A percentile compares a stretch with the other conserved stretches of the same genome.
phyloP scores from a whole-genome alignment of 805 yeast genomes.

The Teunomyces gatunensis region DNA sequence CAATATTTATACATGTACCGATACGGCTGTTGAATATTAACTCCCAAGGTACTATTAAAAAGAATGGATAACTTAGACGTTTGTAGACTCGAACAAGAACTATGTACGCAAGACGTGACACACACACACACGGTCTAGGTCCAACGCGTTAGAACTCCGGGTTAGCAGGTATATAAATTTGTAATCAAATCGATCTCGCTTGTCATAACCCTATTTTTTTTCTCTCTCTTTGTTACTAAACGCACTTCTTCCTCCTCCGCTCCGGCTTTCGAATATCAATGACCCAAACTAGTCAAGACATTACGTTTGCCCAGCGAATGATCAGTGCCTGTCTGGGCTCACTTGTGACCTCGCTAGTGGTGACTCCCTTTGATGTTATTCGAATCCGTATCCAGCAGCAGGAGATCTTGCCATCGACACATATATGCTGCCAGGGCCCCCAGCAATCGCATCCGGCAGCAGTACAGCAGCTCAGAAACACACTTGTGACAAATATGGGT shows the following conservation, averaged over 20 bases:
- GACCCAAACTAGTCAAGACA: slow-evolving; percentile 11
- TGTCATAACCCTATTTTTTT: neutral
- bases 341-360: slow-evolving; percentile 63
- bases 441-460: slow-evolving; percentile 5
- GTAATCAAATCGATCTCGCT: neutral
- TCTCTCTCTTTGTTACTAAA: neutral
- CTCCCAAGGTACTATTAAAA: neutral
- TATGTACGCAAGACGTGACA: no score
- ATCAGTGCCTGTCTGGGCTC: slow-evolving; percentile 78
- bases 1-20: slow-evolving; percentile 50
- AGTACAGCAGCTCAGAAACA: slow-evolving; percentile 11
- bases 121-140: no score
- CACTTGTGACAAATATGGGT: slow-evolving; percentile 5
- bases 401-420: slow-evolving; percentile 45
- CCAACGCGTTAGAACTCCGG: no score
- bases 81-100: no score
- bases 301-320: slow-evolving; percentile 62
- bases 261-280: neutral
- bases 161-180: no score
- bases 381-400: slow-evolving; percentile 78
- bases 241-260: neutral
- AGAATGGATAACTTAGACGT: no score
- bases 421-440: slow-evolving; percentile 26
- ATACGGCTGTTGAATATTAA: slow-evolving; percentile 35
- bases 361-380: slow-evolving; percentile 82